Percentiles rank a stretch among this genome's conserved stretches.
phyloP scores from a whole-genome alignment of 1,139 yeast species.

The Blastobotrys proliferans region DNA sequence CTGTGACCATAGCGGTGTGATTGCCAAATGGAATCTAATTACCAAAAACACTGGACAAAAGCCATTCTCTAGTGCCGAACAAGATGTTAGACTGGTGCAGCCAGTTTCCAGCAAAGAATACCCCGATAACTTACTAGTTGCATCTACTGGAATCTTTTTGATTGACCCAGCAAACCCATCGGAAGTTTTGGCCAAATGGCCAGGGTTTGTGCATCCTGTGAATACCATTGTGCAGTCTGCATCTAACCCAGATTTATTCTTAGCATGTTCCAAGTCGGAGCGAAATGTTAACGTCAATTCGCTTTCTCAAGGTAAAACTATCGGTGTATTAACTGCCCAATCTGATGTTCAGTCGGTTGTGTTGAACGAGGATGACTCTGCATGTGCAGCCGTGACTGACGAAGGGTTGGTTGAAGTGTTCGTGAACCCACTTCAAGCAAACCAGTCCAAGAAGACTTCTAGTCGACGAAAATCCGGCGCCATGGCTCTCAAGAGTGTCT shows the following conservation, averaged over 20 bases:
- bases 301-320: constrained; percentile 37
- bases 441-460: not conserved
- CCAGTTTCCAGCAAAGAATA: constrained; percentile 39
- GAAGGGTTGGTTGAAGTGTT: constrained; percentile 63
- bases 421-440: constrained; percentile 44
- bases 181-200: constrained; percentile 21
- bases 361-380: constrained; percentile 35
- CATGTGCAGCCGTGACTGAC: constrained; percentile 59
- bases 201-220: constrained; percentile 28
- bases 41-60: constrained; percentile 39
- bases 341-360: constrained; percentile 51
- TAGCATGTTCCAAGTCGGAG: constrained; percentile 72
- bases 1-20: constrained; percentile 57
- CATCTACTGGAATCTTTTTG: constrained; percentile 60
- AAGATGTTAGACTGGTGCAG: constrained; percentile 28
- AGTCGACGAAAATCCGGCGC: constrained; percentile 33
- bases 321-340: constrained; percentile 61
- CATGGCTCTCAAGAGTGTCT: constrained; percentile 24
- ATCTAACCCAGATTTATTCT: constrained; percentile 41
- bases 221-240: constrained; percentile 13
- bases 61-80: constrained; percentile 42
- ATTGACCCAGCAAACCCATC: constrained; percentile 36
- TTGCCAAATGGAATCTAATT: constrained; percentile 61
- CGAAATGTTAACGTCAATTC: constrained; percentile 73
- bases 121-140: constrained; percentile 43